Base-by-base conservation (phyloP, 352 stramenopile genomes). In the Phytopythium ostracodes region DNA sequence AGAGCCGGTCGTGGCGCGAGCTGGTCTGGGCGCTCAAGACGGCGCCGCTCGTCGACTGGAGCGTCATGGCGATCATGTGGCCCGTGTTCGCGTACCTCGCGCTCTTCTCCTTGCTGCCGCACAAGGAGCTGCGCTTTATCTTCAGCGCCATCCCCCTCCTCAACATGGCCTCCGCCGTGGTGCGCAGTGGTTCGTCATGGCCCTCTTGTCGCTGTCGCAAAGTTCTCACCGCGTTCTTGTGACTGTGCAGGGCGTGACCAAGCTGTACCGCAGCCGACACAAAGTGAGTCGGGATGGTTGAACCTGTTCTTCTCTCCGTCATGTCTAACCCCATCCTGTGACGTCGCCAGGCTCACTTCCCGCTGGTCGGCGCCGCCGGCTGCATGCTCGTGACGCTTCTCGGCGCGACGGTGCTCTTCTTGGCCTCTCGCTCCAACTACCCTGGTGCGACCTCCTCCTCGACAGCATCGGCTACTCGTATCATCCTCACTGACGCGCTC, bases 71-170 rank as follows among this genome's bases (percentile, higher is more conserved):
- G 27, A 74, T 90, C 56, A 67, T 83, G 42, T 91, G 80, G 80
- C 84, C 84, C 0, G 68, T 87, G 25, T 70, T 91, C 31, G 67
- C 84, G 35, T 99, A 99, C 72, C 66, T 99, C 10, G 69, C 67
- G 18, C 76, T 99, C 8, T 99, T 98, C 68, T 99, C 96, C 1
- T 67, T 97, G 31, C 76, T 99, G 20, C 96, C 96, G 15, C 97
- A 99, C 81, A 99, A 99, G 70, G 97, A 99, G 72, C 85, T 99
- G 15, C 83, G 97, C 56, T 99, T 99, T 68, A 91, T 99, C 43
- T 98, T 99, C 72, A 98, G 97, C 49, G 92, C 91, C 12, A 80
- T 99, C 18, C 96, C 96, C n/a, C 89, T 99, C 4, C 75, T 99
- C 56, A 99, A 98, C 75, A 81, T 98, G 62, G 83, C 80, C 9